phyloP scores from a whole-genome alignment of 352 stramenopile species.

The Phytophthora citricola region DNA sequence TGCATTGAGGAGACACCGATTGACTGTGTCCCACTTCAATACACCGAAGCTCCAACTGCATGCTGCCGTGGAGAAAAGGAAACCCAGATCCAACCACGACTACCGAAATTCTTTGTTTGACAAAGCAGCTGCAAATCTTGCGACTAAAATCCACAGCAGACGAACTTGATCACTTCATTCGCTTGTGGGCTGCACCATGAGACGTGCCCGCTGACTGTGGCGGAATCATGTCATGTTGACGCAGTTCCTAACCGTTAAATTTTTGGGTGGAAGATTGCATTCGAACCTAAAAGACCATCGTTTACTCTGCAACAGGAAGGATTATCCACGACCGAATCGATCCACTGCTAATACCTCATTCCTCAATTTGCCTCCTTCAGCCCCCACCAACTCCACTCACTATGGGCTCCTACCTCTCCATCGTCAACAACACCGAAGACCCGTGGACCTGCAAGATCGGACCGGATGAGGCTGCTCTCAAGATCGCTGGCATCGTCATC shows the following conservation, averaged over 20 bases:
- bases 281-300: constrained; percentile 4
- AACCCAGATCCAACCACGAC: not conserved
- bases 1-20: not conserved
- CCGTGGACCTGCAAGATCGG: constrained; percentile 51
- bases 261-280: not conserved
- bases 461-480: constrained; percentile 46
- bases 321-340: not conserved
- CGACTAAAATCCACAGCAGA: constrained; percentile 3
- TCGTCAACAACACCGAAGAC: constrained; percentile 53
- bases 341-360: not conserved
- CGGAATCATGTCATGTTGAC: not conserved
- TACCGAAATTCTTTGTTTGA: not conserved
- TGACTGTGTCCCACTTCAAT: too few species aligned
- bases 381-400: not conserved
- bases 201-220: not conserved
- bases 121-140: constrained; percentile 10
- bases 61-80: not conserved
- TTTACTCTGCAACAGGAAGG: not conserved
- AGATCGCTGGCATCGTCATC: constrained; percentile 44
- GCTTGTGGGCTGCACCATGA: not conserved
- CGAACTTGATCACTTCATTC: constrained; percentile 4
- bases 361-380: constrained; percentile 5
- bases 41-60: not conserved
- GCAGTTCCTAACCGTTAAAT: not conserved
- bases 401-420: constrained; percentile 46